phyloP scores from a whole-genome alignment of 2,329 filamentous ascomycete genomes.

The Dothideomycetes sp. region DNA sequence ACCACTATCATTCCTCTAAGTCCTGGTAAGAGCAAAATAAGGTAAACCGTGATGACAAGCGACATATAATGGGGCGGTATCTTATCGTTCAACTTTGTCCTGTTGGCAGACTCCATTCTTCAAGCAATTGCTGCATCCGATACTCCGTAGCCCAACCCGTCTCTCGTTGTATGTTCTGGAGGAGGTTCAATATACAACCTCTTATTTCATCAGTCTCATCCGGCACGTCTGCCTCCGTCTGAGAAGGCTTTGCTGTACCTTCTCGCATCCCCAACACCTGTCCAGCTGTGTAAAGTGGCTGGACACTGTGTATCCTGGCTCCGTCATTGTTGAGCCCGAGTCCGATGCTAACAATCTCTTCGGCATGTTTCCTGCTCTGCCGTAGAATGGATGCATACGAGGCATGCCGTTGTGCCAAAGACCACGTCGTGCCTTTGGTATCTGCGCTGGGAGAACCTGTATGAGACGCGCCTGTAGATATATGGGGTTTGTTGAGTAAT shows the following conservation, averaged over 20 bases:
- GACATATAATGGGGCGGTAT: no score
- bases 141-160: constrained; percentile 57
- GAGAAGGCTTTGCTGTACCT: constrained; percentile 18
- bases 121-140: constrained; percentile 45
- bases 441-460: neutral
- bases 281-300: constrained; percentile 53
- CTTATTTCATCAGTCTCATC: constrained; percentile 37
- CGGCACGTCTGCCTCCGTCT: constrained; percentile 16
- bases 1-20: no score
- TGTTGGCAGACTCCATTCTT: constrained; percentile 32
- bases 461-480: constrained; percentile 34
- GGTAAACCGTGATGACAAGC: no score
- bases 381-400: constrained; percentile 49
- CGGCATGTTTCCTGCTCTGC: constrained; percentile 48
- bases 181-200: constrained; percentile 44
- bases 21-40: no score
- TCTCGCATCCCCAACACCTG: constrained; percentile 42
- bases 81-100: neutral
- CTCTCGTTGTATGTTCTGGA: constrained; percentile 53
- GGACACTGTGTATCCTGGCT: constrained; percentile 49
- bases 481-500: constrained; percentile 50
- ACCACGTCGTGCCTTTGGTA: constrained; percentile 28
- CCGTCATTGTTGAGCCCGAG: constrained; percentile 47
- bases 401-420: constrained; percentile 45
- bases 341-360: constrained; percentile 54